Percentiles rank a stretch among this genome's conserved stretches.
These are phyloP conservation scores for Candida corydali DNA, from an alignment of 805 yeast genomes.

Conservation along the genomic window DNA sequence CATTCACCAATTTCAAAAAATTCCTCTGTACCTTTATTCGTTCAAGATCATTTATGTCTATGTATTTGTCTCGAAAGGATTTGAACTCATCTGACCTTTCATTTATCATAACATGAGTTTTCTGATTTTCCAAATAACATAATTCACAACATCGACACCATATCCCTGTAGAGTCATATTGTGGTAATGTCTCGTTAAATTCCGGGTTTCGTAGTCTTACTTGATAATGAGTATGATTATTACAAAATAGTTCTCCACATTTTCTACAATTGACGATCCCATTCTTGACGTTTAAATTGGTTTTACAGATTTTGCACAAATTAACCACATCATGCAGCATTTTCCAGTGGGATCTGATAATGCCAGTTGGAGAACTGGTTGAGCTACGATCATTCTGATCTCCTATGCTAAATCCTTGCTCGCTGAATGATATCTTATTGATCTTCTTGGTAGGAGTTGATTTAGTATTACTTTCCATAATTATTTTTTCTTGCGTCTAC, in stretches of 20 bases:
- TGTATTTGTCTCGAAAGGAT: slow-evolving; percentile 33
- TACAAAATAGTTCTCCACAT: slow-evolving; percentile 73
- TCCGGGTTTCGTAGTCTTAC: slow-evolving; percentile 49
- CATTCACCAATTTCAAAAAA: slow-evolving; percentile 42
- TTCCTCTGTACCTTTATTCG: slow-evolving; percentile 60
- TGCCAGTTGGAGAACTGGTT: slow-evolving; percentile 9
- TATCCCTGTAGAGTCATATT: slow-evolving; percentile 41
- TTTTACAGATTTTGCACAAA: slow-evolving; percentile 35
- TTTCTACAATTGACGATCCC: slow-evolving; percentile 68
- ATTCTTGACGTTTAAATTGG: slow-evolving; percentile 43
- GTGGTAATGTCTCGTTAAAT: slow-evolving; percentile 41
- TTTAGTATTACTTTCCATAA: too few species aligned
- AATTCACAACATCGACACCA: slow-evolving; percentile 68
- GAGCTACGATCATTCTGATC: slow-evolving; percentile 10
- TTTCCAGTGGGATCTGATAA: slow-evolving; percentile 57
- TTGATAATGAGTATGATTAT: slow-evolving; percentile 53
- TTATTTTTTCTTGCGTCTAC: too few species aligned
- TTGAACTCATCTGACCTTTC: slow-evolving; percentile 47
- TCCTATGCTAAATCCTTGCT: slow-evolving; percentile 34
- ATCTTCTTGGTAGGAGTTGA: slow-evolving; percentile 29
- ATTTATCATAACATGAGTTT: slow-evolving; percentile 14
- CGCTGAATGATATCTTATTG: slow-evolving; percentile 49
- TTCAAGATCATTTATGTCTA: slow-evolving; percentile 49
- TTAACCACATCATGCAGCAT: slow-evolving; percentile 34
- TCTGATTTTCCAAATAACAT: slow-evolving; percentile 48